Evolutionary conservation across 2,329 filamentous ascomycete species (phyloP).

Genomic region (Keithomyces neogunnii): DNA sequence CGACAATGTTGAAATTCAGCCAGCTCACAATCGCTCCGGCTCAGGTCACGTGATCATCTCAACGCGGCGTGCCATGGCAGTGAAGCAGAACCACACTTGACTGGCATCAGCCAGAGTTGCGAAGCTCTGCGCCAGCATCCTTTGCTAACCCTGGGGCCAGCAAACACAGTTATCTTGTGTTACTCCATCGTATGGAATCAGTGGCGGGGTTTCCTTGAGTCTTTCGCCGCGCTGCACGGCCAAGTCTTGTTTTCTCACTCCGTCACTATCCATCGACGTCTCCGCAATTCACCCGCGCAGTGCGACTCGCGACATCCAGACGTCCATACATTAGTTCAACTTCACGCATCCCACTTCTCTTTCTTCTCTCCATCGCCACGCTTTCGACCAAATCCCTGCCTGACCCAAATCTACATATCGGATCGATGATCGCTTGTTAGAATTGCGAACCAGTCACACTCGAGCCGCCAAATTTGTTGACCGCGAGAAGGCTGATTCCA

Average conservation of each 20-base stretch:
- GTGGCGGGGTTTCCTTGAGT: neutral
- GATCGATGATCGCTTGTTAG: slow-evolving; percentile 13
- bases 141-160: neutral
- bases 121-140: slow-evolving; percentile 6
- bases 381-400: neutral
- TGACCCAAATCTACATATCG: slow-evolving; percentile 2
- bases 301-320: slow-evolving; percentile 10
- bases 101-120: slow-evolving; percentile 5
- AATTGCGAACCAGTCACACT: neutral
- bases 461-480: slow-evolving; percentile 1
- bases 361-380: neutral
- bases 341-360: neutral
- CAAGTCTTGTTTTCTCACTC: slow-evolving; percentile 3
- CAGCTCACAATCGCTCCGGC: neutral
- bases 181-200: neutral
- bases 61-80: neutral
- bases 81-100: slow-evolving; percentile 4
- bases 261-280: slow-evolving; percentile 5
- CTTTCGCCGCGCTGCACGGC: slow-evolving; percentile 8
- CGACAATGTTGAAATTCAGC: too few species aligned
- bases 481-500: slow-evolving; percentile 1
- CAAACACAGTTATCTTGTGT: neutral
- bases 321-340: slow-evolving; percentile 1
- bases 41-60: slow-evolving; percentile 2
- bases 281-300: slow-evolving; percentile 13